These are phyloP conservation scores for Lactarius evosmus DNA, from an alignment of 768 basidiomycete genomes.

Conservation along the genomic window DNA sequence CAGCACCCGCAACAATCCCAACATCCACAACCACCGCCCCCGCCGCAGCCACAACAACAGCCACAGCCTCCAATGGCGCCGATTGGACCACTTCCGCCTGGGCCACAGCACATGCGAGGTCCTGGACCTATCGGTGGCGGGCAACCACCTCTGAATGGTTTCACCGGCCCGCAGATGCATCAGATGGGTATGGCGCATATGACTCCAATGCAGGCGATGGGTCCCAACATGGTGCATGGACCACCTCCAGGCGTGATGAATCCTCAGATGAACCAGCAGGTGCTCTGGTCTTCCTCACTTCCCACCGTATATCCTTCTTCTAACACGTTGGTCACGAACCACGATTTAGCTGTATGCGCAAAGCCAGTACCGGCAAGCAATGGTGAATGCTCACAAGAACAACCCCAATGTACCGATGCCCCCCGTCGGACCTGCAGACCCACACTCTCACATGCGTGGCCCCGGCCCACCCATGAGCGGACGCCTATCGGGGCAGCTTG, in stretches of 20 bases:
- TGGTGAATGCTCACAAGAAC: constrained; percentile 13
- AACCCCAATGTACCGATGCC: neutral
- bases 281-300: neutral
- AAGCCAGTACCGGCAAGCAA: constrained; percentile 10
- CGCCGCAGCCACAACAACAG: constrained; percentile 56
- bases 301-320: neutral
- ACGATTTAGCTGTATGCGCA: constrained; percentile 9
- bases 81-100: constrained; percentile 37
- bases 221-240: constrained; percentile 17
- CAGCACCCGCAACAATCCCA: constrained; percentile 30
- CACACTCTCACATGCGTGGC: constrained; percentile 16
- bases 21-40: constrained; percentile 34
- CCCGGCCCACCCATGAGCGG: constrained; percentile 4
- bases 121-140: constrained; percentile 42
- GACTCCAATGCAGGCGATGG: constrained; percentile 22
- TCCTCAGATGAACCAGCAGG: constrained; percentile 16
- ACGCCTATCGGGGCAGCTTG: constrained; percentile 16
- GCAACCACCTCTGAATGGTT: constrained; percentile 30
- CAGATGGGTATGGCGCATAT: constrained; percentile 17
- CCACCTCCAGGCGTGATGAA: constrained; percentile 9
- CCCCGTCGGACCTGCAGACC: constrained; percentile 2
- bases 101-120: constrained; percentile 36
- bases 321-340: neutral
- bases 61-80: constrained; percentile 42
- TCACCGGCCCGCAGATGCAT: constrained; percentile 19